A percentile compares a stretch with the other conserved stretches of the same genome.
Evolutionary conservation across 2,329 filamentous ascomycete species (phyloP).

Genomic region (Exophiala sp.): DNA sequence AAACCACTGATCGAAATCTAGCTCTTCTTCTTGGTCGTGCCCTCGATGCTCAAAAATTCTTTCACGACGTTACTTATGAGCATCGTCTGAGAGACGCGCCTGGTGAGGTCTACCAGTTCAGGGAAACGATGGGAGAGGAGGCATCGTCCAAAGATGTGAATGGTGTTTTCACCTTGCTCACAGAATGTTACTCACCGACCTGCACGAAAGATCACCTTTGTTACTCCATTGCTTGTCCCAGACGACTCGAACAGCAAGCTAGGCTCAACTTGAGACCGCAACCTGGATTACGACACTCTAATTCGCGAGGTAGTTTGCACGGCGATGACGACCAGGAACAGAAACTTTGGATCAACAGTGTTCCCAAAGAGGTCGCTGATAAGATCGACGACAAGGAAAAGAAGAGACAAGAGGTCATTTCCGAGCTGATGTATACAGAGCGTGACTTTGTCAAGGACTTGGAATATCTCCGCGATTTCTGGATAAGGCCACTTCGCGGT

Average conservation of each 20-base stretch:
- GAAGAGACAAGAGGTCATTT: slow-evolving; percentile 97
- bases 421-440: slow-evolving; percentile 97
- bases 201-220: slow-evolving; percentile 93
- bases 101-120: slow-evolving; percentile 94
- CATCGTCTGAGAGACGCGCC: slow-evolving; percentile 92
- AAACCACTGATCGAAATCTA: slow-evolving; percentile 92
- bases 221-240: slow-evolving; percentile 95
- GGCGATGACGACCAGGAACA: slow-evolving; percentile 92
- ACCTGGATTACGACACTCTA: slow-evolving; percentile 73
- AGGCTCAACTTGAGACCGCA: slow-evolving; percentile 90
- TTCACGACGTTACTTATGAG: slow-evolving; percentile 98
- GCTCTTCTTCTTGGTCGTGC: slow-evolving; percentile 86
- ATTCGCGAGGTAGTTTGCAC: slow-evolving; percentile 69
- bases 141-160: slow-evolving; percentile 73
- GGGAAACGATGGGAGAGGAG: slow-evolving; percentile 80
- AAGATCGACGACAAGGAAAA: slow-evolving; percentile 86
- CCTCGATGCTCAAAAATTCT: slow-evolving; percentile 96
- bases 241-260: slow-evolving; percentile 90
- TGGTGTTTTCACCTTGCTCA: slow-evolving; percentile 91
- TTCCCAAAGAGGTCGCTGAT: slow-evolving; percentile 90
- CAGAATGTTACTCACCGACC: slow-evolving; percentile 96
- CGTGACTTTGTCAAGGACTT: slow-evolving; percentile 98
- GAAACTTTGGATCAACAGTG: slow-evolving; percentile 98
- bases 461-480: slow-evolving; percentile 96
- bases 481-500: slow-evolving; percentile 87